Base-by-base conservation (phyloP, 306 rosid species). In the Ochetophila trinervis region DNA sequence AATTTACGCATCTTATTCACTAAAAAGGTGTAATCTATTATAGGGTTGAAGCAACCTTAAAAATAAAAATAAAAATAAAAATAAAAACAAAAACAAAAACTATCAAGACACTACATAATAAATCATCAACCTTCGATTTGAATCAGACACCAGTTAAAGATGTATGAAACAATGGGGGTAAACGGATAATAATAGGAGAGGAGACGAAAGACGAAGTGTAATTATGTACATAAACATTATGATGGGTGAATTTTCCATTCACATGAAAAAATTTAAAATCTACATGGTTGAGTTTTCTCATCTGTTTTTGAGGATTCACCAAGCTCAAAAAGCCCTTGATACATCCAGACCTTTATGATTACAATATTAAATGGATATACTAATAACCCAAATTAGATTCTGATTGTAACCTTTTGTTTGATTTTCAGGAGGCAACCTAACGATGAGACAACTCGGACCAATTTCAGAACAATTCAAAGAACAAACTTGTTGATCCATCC, bases 401-500 rank as follows among this genome's bases (percentile, higher is more conserved):
- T 52, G n/a, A 56, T 48, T 42, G 32, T 27, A 65, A 53, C 58
- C 67, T 70, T 76, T 56, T 2, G 69, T 60, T 61, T 35, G 66
- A 64, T 60, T 60, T 66, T 48, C 58, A 14, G 57, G 49, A 30
- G 75, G 21, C 70, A 67, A 63, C 66, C 66, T 60, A 36, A 35
- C 18, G 52, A 61, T 27, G 69, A 62, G 57, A 66, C 30, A 37
- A 10, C 8, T 12, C 32, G 32, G 12, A 40, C 14, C 11, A 37
- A 48, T 63, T 57, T 76, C 60, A 93, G 73, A 83, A 86, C 70
- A 89, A 72, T 82, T 86, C 91, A 73, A 84, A 86, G 59, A 86
- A 70, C 74, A 93, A 79, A 74, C 90, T 89, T 2, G 98, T 92
- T 3, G 98, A 93, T 49, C 98, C 97, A 24, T 93, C 97, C 57